Base-by-base conservation (phyloP, 1,284 basidiomycete genomes). In the Cutaneotrichosporon dermatis region DNA sequence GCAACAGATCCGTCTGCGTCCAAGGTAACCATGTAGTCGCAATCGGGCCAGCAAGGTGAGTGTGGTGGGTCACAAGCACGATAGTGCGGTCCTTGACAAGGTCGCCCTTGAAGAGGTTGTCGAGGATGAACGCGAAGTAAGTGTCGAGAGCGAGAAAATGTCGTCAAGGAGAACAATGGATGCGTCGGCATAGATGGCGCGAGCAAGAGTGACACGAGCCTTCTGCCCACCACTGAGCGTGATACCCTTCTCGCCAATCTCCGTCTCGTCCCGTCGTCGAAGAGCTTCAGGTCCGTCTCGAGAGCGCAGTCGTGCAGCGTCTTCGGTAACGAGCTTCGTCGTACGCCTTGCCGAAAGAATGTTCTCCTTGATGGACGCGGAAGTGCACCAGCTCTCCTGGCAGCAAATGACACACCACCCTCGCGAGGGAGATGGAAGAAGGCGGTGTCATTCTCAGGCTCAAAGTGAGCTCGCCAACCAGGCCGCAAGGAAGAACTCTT, bases 51-150 rank as follows among this genome's bases (percentile, higher is more conserved):
- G 82, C 81, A 71, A 89, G 82, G 3, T 83, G 83, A 34, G 88
- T 81, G 66, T 90, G 88, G 74, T 90, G 88, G 0, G 88, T 89
- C 25, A 89, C 86, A 6, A 91, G 79, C 25, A 91, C 74, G 43
- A 90, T 79, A 0, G 89, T 91, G 49, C 89, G 81, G 4, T 83
- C 85, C 45, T 81, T 79, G 42, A 91, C 77, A 6, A 91, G 79
- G 61, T 87, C 84, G 4, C 88, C 87, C 46, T 78, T 75, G 74
- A 92, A 83, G 66, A 88, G 87, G 54, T 89, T 83, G 15, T 89
- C 84, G 10, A 90, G 84, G 59, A 91, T 86, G 83, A 84, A 89
- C 84, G 84, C 0, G 88, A 82, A 0, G 88, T 91, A 62, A 87
- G 85, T 82, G 67, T 80, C 78, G 42, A 80, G 64, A 4, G 77